phyloP scores from a whole-genome alignment of 495 filamentous ascomycete species.

The Rusavskia elegans region DNA sequence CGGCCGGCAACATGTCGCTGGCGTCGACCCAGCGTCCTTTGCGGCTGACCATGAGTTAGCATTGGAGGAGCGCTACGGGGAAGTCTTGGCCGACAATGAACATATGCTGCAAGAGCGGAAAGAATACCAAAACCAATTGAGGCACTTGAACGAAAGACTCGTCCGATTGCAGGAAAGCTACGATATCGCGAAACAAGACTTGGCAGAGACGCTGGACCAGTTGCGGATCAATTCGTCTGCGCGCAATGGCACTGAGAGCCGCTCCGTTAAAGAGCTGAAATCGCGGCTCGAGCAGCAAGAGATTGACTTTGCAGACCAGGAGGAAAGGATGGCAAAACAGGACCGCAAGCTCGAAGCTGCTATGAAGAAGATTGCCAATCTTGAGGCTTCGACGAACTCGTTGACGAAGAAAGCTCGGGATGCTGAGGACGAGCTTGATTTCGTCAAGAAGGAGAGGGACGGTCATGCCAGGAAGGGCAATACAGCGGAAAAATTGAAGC shows the following conservation, averaged over 20 bases:
- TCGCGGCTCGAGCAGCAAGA: slow-evolving; percentile 34
- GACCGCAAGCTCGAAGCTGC: slow-evolving; percentile 17
- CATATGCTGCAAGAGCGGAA: slow-evolving; percentile 34
- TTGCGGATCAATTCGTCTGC: slow-evolving; percentile 26
- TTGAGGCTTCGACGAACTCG: neutral
- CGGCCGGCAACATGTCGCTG: neutral
- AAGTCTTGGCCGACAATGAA: slow-evolving; percentile 35
- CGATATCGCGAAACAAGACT: slow-evolving; percentile 28
- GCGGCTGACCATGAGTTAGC: slow-evolving; percentile 32
- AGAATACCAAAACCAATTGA: slow-evolving; percentile 28
- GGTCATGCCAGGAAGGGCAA: slow-evolving; percentile 70
- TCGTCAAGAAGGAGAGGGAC: slow-evolving; percentile 56
- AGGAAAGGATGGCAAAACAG: slow-evolving; percentile 33
- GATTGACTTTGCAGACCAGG: slow-evolving; percentile 41
- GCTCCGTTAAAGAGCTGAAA: slow-evolving; percentile 23
- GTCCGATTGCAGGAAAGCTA: slow-evolving; percentile 43
- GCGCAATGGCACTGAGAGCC: slow-evolving; percentile 4
- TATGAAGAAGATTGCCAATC: slow-evolving; percentile 11
- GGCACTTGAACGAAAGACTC: slow-evolving; percentile 20
- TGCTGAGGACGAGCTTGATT: slow-evolving; percentile 49
- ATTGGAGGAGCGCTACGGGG: slow-evolving; percentile 38
- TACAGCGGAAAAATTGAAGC: slow-evolving; percentile 53
- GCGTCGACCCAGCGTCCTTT: slow-evolving; percentile 19
- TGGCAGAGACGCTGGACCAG: slow-evolving; percentile 31
- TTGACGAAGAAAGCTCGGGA: slow-evolving; percentile 32